phyloP scores from a whole-genome alignment of 164 flowering plant species.

The Kalanchoe fedtschenkoi region DNA sequence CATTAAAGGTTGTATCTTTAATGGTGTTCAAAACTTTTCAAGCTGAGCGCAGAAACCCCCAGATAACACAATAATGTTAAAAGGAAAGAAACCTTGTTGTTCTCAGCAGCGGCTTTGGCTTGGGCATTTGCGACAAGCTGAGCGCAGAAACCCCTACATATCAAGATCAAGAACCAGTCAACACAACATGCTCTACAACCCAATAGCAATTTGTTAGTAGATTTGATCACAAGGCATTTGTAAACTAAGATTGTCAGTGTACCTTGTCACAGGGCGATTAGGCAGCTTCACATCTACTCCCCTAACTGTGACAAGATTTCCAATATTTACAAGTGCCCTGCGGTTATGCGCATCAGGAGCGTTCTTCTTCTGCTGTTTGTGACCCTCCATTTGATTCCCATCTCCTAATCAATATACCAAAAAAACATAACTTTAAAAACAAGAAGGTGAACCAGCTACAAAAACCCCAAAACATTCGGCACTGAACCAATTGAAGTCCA shows the following conservation, averaged over 20 bases:
- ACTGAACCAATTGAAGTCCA: no score
- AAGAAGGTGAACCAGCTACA: not conserved
- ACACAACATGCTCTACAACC: not conserved
- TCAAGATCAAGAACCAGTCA: not conserved
- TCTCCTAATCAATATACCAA: constrained; percentile 20
- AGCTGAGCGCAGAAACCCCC: no score
- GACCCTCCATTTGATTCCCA: constrained; percentile 30
- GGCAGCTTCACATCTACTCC: constrained; percentile 40
- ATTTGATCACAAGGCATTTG: no score
- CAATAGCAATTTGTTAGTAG: not conserved
- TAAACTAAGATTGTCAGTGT: not conserved
- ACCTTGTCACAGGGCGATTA: constrained; percentile 78
- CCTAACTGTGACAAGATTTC: constrained; percentile 46
- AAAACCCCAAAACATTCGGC: not conserved
- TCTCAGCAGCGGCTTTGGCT: constrained; percentile 39
- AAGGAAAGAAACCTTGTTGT: no score
- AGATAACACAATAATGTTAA: no score
- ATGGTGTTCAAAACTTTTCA: no score
- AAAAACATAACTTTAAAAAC: not conserved
- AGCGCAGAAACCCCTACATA: constrained; percentile 64
- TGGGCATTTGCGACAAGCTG: constrained; percentile 84
- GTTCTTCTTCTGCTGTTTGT: constrained; percentile 33
- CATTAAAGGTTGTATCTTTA: no score
- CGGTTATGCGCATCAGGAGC: constrained; percentile 50
- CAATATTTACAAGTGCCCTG: constrained; percentile 70